Evolutionary conservation across 129 eudicot genomes (phyloP), one percentile per base, ranked within the genome.

Genomic region (Tagetes erecta): DNA sequence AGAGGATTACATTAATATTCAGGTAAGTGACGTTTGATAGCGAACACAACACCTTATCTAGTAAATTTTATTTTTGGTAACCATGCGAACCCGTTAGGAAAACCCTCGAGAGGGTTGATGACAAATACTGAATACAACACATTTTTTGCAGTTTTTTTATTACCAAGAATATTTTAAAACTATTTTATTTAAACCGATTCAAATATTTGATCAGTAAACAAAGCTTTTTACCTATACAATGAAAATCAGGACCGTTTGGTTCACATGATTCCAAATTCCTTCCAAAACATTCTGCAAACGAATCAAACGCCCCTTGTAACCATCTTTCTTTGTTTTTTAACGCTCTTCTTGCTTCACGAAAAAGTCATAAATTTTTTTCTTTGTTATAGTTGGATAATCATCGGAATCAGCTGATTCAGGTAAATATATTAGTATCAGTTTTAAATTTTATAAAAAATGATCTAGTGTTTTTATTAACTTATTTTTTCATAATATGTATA

Each of bases 1-100:
- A 2, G 98, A 92, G 78, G 98, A 92, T 72, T 92, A 87, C 84
- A 92, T 92, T 69, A 92, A 92, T 75, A 92, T 92, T 77, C 97
- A 92, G 96, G 97, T 92, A 77, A 72, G n/a, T 3, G 7, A 47
- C 45, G 1, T 64, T 36, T 58, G 38, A 11, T 60, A 27, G 34
- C 1, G 33, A 58, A 27, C 31, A 8, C 5, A 64, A 5, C 69
- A 35, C 0, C 38, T n/a, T 64, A 37, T 40, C 6, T 64, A 36
- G n/a, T 57, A 57, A 8, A 57, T 44, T 44, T 5, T 11, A 4
- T 51, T 51, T 20, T 20, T 20, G 27, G 27, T 20, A 4, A 52
- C 14, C 2, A 5, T 52, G 31, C n/a, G 8, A 52, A 52, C 33
- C 31, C 58, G 5, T 13, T n/a, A n/a, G 27, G 27, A n/a, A 52